Evolutionary conservation across 306 rosid species (phyloP).

Genomic region (Betula pendula): DNA sequence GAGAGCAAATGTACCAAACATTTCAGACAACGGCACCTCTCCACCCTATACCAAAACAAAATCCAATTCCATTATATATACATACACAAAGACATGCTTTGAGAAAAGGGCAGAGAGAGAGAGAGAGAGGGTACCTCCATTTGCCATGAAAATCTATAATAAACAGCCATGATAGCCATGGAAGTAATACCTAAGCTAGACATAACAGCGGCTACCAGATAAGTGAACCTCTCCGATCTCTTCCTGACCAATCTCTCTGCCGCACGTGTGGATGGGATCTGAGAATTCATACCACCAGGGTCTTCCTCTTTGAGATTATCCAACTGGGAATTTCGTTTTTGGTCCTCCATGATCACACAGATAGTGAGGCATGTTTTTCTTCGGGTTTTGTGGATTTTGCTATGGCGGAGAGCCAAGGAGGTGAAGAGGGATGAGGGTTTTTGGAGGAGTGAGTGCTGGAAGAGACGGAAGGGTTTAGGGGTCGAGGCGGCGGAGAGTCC

Average conservation of each 20-base stretch:
- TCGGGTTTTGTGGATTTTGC: slow-evolving; percentile 26
- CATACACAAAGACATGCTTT: neutral
- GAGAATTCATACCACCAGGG: slow-evolving; percentile 19
- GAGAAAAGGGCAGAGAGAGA: neutral
- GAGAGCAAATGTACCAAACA: slow-evolving; percentile 93
- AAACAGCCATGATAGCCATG: slow-evolving; percentile 83
- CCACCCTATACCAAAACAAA: slow-evolving; percentile 60
- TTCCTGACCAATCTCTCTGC: slow-evolving; percentile 67
- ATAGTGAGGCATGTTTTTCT: slow-evolving; percentile 48
- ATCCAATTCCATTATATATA: slow-evolving; percentile 21
- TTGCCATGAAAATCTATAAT: slow-evolving; percentile 93
- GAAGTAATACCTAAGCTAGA: slow-evolving; percentile 86
- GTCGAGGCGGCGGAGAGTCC: slow-evolving; percentile 58
- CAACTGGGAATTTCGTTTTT: slow-evolving; percentile 38
- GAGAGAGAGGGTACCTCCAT: slow-evolving; percentile 59
- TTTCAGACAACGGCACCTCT: slow-evolving; percentile 73
- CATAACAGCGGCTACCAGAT: slow-evolving; percentile 83
- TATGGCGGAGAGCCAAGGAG: slow-evolving; percentile 35
- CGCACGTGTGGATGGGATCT: slow-evolving; percentile 39
- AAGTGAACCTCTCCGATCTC: slow-evolving; percentile 73
- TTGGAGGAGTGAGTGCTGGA: slow-evolving; percentile 33
- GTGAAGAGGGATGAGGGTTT: slow-evolving; percentile 40
- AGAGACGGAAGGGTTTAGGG: slow-evolving; percentile 49
- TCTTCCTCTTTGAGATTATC: slow-evolving; percentile 27
- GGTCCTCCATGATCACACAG: slow-evolving; percentile 67